Evolutionary conservation across 2,329 filamentous ascomycete genomes (phyloP).

Genomic region (Gaeumannomyces tritici): DNA sequence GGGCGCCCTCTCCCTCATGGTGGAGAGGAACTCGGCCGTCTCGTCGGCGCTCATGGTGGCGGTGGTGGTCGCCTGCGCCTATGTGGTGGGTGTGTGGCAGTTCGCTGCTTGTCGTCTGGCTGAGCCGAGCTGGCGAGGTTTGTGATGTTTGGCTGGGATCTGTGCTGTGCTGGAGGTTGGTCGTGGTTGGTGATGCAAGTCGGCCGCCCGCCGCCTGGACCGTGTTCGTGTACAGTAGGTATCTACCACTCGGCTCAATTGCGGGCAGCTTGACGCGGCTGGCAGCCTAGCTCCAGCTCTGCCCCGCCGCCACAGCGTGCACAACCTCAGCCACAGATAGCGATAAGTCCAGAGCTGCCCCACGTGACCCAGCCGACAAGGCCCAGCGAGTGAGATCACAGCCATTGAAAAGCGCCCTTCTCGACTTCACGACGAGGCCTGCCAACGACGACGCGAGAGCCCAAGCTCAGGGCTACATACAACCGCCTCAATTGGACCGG

Average conservation of each 20-base stretch:
- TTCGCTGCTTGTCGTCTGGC: background rate
- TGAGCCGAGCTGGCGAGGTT: background rate
- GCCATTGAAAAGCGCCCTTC: conserved; percentile 2
- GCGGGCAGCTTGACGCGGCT: conserved; percentile 25
- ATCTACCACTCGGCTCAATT: background rate
- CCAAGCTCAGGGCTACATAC: background rate
- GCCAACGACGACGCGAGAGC: background rate
- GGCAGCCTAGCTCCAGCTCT: conserved; percentile 24
- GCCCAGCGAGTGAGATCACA: background rate
- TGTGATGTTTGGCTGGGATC: background rate
- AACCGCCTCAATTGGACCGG: conserved; percentile 18
- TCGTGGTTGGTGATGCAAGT: background rate
- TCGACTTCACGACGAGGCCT: background rate
- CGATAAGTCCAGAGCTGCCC: background rate
- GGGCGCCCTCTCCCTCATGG: conserved; percentile 80
- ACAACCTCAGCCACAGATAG: no score
- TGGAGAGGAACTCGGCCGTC: conserved; percentile 84
- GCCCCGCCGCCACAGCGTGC: no score
- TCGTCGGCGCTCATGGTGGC: conserved; percentile 69
- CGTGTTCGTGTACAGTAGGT: background rate
- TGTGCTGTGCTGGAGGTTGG: background rate
- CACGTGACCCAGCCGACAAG: conserved; percentile 1
- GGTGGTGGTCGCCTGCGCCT: conserved; percentile 6
- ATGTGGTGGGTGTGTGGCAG: no score
- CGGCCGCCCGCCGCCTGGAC: background rate